Evolutionary conservation across 2,329 filamentous ascomycete genomes (phyloP).

Genomic region (Talaromyces sp.): DNA sequence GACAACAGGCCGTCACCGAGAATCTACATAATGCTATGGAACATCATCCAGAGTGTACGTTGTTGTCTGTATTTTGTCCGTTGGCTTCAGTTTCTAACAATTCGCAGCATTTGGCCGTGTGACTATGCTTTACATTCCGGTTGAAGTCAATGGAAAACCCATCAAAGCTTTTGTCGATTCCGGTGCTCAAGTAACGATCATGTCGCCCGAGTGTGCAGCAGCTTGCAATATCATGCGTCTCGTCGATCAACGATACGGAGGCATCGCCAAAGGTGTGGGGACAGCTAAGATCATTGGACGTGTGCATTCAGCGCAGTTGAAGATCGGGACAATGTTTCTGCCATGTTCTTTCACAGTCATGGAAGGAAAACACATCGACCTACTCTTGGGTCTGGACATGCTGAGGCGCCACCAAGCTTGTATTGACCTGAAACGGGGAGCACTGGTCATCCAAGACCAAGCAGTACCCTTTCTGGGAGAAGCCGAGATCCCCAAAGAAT

Average conservation of each 20-base stretch:
- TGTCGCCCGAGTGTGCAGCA: conserved; percentile 90
- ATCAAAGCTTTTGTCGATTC: conserved; percentile 97
- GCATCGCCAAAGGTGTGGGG: conserved; percentile 87
- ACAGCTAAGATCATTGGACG: conserved; percentile 92
- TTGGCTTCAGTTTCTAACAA: conserved; percentile 1
- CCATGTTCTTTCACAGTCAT: conserved; percentile 98
- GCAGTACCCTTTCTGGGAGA: conserved; percentile 88
- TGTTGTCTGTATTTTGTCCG: background rate
- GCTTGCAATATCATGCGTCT: conserved; percentile 93
- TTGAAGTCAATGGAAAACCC: conserved; percentile 86
- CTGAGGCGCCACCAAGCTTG: conserved; percentile 90
- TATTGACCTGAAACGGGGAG: conserved; percentile 81
- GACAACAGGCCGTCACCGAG: conserved; percentile 88
- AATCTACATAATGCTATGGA: conserved; percentile 96
- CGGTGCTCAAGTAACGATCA: conserved; percentile 95
- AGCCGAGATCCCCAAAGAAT: conserved; percentile 83
- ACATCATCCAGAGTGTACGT: conserved; percentile 86
- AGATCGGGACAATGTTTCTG: conserved; percentile 79
- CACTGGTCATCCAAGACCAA: conserved; percentile 79
- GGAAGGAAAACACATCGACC: conserved; percentile 95
- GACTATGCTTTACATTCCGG: conserved; percentile 92
- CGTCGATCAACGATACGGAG: conserved; percentile 85
- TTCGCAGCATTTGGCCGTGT: conserved; percentile 80
- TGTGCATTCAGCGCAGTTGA: conserved; percentile 92
- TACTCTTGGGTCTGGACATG: conserved; percentile 93